Percentiles rank a stretch among this genome's conserved stretches.
These are phyloP conservation scores for Globisporangium paroecandrum DNA, from an alignment of 352 stramenopile genomes.

Conservation along the genomic window DNA sequence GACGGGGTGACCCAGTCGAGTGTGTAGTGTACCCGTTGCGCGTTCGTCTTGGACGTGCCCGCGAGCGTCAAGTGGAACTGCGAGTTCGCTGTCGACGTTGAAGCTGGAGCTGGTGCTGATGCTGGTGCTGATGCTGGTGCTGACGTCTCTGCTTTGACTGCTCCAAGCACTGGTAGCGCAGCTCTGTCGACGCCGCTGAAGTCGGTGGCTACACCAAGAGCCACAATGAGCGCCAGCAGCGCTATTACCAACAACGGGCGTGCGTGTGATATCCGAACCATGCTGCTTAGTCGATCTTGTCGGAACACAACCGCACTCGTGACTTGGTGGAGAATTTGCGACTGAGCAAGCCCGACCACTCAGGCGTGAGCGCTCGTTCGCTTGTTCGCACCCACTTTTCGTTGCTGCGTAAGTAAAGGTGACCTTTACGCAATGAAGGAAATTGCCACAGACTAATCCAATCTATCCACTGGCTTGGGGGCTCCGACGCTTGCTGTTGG, in stretches of 20 bases:
- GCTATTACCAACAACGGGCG: background rate
- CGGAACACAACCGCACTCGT: background rate
- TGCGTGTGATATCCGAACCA: background rate
- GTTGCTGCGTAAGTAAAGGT: background rate
- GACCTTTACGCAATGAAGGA: background rate
- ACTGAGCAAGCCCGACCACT: background rate
- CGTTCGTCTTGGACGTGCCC: slow-evolving; percentile 21
- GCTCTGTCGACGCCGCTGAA: background rate
- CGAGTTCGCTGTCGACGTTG: background rate
- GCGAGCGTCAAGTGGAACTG: slow-evolving; percentile 76
- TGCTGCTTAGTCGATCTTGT: background rate
- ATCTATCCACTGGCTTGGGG: background rate
- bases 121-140: background rate
- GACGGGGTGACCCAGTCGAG: slow-evolving; percentile 65
- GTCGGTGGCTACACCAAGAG: slow-evolving; percentile 5
- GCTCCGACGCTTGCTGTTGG: background rate
- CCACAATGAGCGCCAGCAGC: background rate
- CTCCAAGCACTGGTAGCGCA: background rate
- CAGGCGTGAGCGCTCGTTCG: background rate
- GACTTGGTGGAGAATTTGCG: background rate
- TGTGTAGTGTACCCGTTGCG: slow-evolving; percentile 44
- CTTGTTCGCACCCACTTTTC: slow-evolving; percentile 3
- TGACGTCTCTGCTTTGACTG: background rate
- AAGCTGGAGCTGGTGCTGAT: background rate
- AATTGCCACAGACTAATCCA: background rate